Percentiles rank a stretch among this genome's conserved stretches.
phyloP scores from a whole-genome alignment of 768 basidiomycete genomes.

The Psilocybe cyanescens region DNA sequence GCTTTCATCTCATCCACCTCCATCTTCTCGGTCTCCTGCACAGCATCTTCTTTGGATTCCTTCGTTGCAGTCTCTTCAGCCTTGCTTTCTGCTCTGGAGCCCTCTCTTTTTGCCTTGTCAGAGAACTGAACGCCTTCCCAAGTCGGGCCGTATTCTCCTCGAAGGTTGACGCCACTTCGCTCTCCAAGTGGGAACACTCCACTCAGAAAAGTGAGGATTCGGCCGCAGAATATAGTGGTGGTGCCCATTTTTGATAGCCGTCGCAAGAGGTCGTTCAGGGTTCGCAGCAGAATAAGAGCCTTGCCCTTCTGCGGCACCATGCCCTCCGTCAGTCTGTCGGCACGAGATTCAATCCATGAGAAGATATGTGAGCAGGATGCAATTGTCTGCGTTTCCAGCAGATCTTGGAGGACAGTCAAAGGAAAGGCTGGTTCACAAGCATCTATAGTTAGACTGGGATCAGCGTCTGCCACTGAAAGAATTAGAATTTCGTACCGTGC shows the following conservation, averaged over 20 bases:
- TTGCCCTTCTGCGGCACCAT: conserved; percentile 90
- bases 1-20: conserved; percentile 61
- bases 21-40: conserved; percentile 55
- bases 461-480: not conserved
- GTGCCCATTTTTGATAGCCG: conserved; percentile 86
- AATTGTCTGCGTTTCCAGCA: conserved; percentile 87
- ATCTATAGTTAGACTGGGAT: conserved; percentile 42
- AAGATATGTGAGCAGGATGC: conserved; percentile 85
- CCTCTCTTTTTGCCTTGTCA: conserved; percentile 34
- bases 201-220: conserved; percentile 86
- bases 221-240: conserved; percentile 86
- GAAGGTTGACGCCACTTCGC: conserved; percentile 87
- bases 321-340: conserved; percentile 69
- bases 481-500: conserved; percentile 51
- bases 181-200: conserved; percentile 88
- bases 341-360: conserved; percentile 83
- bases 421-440: conserved; percentile 80
- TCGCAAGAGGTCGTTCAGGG: conserved; percentile 85
- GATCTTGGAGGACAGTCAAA: conserved; percentile 75
- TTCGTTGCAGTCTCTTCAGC: conserved; percentile 25
- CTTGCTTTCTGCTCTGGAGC: conserved; percentile 30
- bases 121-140: conserved; percentile 69
- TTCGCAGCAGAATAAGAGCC: conserved; percentile 81
- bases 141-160: conserved; percentile 82
- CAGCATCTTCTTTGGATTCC: conserved; percentile 21